Evolutionary conservation across 192 early-diverging fungal genomes (phyloP), one percentile per base, ranked within the genome.

Genomic region (Pilaira anomala): DNA sequence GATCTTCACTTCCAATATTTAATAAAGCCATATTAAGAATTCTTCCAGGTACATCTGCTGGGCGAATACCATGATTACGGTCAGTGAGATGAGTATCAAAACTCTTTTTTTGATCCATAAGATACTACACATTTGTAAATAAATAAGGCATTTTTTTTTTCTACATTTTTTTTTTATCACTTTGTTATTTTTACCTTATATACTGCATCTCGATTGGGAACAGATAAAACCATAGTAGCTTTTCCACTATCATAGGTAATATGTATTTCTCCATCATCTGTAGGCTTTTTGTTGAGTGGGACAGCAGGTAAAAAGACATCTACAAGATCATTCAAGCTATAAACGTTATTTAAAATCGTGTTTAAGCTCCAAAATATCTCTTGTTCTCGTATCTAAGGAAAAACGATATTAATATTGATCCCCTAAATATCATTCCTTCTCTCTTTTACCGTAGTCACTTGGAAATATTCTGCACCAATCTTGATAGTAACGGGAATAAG

Each of bases 1-100:
- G 76, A 68, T 95, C 91, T 13, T 85, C 81, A 19, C 86, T 87
- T 0, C 88, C 91, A 26, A 93, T 73, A 68, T 95, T 95, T 36
- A 94, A 73, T 60, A 98, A 62, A 18, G 94, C 90, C 76, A 97
- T 93, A 58, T 94, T 97, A 45, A 97, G 79, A 39, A 97, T 74
- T 25, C 89, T 90, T 4, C 94, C 95, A 0, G 94, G 91, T 3
- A 96, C 92, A 76, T 95, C 93, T 9, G 80, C 74, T 5, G 95
- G 92, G 29, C 86, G 81, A 30, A 97, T 85, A 39, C 56, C 56
- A 14, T 58, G 56, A 41, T 58, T 58, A 24, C 36, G 29, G 6
- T 36, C 33, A 21, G 36, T 58, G 9, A 58, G 29, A 33, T 58
- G 29, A 1, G 56, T 36, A 24, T 58, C 56, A 42, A 58, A 58